Evolutionary conservation across 495 filamentous ascomycete species (phyloP), one percentile per base, ranked within the genome.

Genomic region (Hyphodiscus hymeniophilus): DNA sequence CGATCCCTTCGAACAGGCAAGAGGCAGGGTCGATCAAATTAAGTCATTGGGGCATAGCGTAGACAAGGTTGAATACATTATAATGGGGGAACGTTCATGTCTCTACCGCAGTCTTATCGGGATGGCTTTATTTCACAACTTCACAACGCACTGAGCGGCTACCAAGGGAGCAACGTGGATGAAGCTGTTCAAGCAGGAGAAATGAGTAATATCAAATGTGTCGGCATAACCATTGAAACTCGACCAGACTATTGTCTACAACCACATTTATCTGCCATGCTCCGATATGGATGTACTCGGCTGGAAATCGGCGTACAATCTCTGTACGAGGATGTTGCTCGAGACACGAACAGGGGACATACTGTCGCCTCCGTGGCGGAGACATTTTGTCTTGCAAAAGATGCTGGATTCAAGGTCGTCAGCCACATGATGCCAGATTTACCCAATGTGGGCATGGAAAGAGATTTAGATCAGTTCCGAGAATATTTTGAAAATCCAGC

Each of bases 41-140:
- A 92, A 94, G 61, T 79, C 85, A 3, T 71, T 98, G 15, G 92
- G 92, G 1, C 92, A 98, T 66, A 94, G 87, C 48, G 92, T 98
- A 26, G 92, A 98, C 65, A 98, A 98, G 61, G 92, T 98, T 2
- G 92, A 98, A 69, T 98, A 96, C 62, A 98, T 98, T 60, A 95
- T 98, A 55, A 98, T 98, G 92, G 92, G 92, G 92, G 92, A 48
- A 98, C 92, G 1, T 98, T 98, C 64, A 97, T 98, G 92, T 96
- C 90, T 0, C 67, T 98, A 13, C 78, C 92, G 3, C 80, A 89
- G 57, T 77, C 80, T 10, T 97, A 98, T 62, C 74, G 92, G 23
- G 85, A 97, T 36, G 76, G 84, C 30, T 98, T 98, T 58, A 94
- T 98, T 42, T 84, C 89, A 7, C 89, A 95, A 56, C 75, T 98